These are phyloP conservation scores for Cardiospermum halicacabum DNA, from an alignment of 345 rosid species.

Conservation along the genomic window DNA sequence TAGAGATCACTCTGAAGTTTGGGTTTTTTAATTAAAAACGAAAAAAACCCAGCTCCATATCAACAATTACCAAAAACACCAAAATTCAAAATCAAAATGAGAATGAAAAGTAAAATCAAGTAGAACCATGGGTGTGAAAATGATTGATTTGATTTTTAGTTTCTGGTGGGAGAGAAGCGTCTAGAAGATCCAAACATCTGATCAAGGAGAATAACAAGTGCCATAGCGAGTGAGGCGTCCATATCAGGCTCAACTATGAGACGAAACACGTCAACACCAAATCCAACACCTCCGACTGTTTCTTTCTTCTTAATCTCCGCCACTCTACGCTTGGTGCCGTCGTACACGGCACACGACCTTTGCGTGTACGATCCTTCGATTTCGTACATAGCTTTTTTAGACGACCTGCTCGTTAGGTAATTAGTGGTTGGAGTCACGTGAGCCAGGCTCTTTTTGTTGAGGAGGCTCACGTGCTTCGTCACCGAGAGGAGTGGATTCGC, in stretches of 20 bases:
- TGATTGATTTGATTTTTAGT: background rate
- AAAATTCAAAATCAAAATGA: background rate
- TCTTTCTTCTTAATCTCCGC: constrained; percentile 74
- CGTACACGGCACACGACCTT: constrained; percentile 62
- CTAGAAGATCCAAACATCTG: constrained; percentile 78
- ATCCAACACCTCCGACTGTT: constrained; percentile 49
- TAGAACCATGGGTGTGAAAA: too few species aligned
- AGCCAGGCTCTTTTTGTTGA: constrained; percentile 52
- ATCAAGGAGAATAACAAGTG: constrained; percentile 75
- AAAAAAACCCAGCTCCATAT: constrained; percentile 39
- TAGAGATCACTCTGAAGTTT: constrained; percentile 22
- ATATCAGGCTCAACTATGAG: constrained; percentile 64
- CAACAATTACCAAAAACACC: background rate
- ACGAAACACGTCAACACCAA: constrained; percentile 73
- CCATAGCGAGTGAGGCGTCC: constrained; percentile 66
- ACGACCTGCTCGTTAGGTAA: background rate
- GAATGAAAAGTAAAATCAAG: background rate
- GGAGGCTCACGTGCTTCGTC: constrained; percentile 48
- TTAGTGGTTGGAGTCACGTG: constrained; percentile 23
- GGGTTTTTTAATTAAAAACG: constrained; percentile 37
- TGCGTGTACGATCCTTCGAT: constrained; percentile 76
- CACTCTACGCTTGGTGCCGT: constrained; percentile 40
- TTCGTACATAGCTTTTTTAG: constrained; percentile 37
- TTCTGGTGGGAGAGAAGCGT: constrained; percentile 28
- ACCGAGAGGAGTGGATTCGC: constrained; percentile 47